Base-by-base conservation (phyloP, 2,329 filamentous ascomycete genomes). In the Ophiosphaerella korrae region DNA sequence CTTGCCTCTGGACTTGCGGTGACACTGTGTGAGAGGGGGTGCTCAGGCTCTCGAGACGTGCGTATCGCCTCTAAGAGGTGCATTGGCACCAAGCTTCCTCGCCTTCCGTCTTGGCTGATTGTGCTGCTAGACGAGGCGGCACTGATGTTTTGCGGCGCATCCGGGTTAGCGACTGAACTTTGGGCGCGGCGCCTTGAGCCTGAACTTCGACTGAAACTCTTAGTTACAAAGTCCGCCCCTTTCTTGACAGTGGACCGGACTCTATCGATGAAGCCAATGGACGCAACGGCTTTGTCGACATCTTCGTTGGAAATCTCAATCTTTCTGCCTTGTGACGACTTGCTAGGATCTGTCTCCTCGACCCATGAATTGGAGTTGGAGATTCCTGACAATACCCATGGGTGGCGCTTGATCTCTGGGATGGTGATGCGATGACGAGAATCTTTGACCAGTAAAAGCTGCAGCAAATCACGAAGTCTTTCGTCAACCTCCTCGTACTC, bases 291-390 rank as follows among this genome's bases (percentile, higher is more conserved):
- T 48, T 86, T 85, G 39, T 91, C 92, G 65, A 99, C 86, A 74
- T 99, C 94, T 67, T 96, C 87, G 60, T 90, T 91, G 52, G 96
- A 92, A 41, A 97, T 90, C 71, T 97, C 88, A 64, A 99, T 97
- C 74, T 86, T 91, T 69, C 88, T 87, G 59, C 91, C 92, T 49
- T 89, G 85, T 29, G 86, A 88, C 52, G 88, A 88, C 32, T 87
- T 84, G 33, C 85, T 87, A 2, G 92, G 92, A 66, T 97, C 93
- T 1, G 92, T 96, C 57, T 96, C 91, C 63, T 96, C 91, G n/a
- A 97, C 84, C 94, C 94, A 99, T 8, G 82, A 80, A 29, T 84
- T 78, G 33, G 88, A 84, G 61, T 96, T 88, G 31, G 84, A 77
- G 39, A 97, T 84, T 57, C 88, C 92, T 50, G 87, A 80, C 1